Conservation (phyloP, 116 monocot species). For the Posidonia oceanica region DNA sequence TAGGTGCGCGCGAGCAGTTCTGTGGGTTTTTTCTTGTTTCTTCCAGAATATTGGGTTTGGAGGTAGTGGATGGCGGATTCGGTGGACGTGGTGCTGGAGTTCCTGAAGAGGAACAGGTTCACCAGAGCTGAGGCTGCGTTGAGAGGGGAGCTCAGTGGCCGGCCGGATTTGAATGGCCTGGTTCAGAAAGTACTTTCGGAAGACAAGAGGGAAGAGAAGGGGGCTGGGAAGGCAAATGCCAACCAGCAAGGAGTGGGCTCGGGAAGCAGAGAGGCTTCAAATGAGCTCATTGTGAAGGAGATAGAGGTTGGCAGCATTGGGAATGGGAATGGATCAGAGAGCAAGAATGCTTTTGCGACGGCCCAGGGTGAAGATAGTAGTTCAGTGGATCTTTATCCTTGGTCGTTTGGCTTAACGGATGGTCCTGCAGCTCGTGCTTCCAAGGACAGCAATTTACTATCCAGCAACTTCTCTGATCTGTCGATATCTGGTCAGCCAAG, state of each 20-base stretch:
- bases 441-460: slow-evolving; percentile 9
- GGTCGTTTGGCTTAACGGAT: slow-evolving; percentile 13
- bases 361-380: background rate
- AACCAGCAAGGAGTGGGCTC: slow-evolving; percentile 8
- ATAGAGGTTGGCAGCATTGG: slow-evolving; percentile 52
- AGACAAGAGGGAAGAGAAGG: slow-evolving; percentile 14
- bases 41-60: background rate
- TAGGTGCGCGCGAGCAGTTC: no score
- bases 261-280: slow-evolving; percentile 30
- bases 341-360: background rate
- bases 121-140: slow-evolving; percentile 80
- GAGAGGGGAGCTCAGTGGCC: slow-evolving; percentile 44
- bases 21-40: background rate
- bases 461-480: slow-evolving; percentile 49
- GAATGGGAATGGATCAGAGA: slow-evolving; percentile 4
- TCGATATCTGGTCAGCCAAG: slow-evolving; percentile 36
- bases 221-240: slow-evolving; percentile 10
- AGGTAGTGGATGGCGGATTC: slow-evolving; percentile 51
- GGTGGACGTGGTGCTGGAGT: slow-evolving; percentile 74
- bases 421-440: background rate
- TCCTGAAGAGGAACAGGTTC: slow-evolving; percentile 69
- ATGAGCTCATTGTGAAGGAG: slow-evolving; percentile 94
- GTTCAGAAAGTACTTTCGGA: slow-evolving; percentile 16
- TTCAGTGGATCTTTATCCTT: slow-evolving; percentile 57
- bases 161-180: slow-evolving; percentile 32